These are phyloP conservation scores for Saturnispora gosingensis DNA, from an alignment of 805 yeast genomes.

Conservation along the genomic window DNA sequence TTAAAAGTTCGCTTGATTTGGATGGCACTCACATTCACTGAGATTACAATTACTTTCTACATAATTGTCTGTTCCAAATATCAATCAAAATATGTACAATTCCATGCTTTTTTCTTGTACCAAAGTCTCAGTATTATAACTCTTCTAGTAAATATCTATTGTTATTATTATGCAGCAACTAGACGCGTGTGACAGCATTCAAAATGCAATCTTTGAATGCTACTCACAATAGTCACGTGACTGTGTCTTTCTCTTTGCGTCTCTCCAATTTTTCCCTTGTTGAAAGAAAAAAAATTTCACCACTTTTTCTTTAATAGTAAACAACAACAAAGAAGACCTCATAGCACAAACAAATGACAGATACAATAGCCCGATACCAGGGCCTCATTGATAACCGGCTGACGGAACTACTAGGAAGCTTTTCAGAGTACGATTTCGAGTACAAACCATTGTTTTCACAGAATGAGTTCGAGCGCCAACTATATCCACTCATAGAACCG, in stretches of 20 bases:
- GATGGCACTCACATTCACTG: no score
- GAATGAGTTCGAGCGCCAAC: conserved; percentile 18
- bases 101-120: no score
- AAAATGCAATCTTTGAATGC: neutral
- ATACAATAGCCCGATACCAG: conserved; percentile 9
- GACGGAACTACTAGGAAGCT: conserved; percentile 1
- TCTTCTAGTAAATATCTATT: no score
- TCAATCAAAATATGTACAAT: no score
- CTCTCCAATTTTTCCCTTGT: neutral
- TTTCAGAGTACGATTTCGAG: conserved; percentile 15
- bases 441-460: conserved; percentile 16
- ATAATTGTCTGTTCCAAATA: no score
- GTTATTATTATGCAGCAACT: no score
- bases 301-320: conserved; percentile 1
- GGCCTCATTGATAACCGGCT: conserved; percentile 6
- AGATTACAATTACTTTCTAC: no score
- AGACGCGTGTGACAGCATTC: no score
- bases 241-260: neutral
- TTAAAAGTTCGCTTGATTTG: no score
- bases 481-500: conserved; percentile 14
- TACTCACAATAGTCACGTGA: neutral
- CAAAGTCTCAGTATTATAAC: no score
- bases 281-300: conserved; percentile 2
- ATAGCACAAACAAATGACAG: conserved; percentile 1
- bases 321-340: neutral